Conservation (phyloP, 176 grass and related monocot species). For the Avena atlantica region DNA sequence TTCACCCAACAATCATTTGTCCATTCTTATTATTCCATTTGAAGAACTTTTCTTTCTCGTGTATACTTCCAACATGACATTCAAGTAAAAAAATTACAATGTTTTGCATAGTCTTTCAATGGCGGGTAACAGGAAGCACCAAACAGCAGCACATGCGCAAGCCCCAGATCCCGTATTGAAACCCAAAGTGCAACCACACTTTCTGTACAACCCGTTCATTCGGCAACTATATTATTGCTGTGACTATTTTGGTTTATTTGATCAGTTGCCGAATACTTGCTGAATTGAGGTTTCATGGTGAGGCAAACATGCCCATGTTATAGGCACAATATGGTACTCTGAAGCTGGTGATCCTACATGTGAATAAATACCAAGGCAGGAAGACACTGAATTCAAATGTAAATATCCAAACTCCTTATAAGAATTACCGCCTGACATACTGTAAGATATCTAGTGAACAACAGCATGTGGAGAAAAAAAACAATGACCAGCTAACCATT, state of each 20-base stretch:
- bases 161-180: background rate
- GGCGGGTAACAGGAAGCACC: background rate
- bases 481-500: background rate
- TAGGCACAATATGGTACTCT: background rate
- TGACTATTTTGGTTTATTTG: constrained; percentile 15
- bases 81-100: constrained; percentile 13
- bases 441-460: constrained; percentile 24
- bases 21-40: constrained; percentile 12
- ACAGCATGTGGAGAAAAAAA: constrained; percentile 29
- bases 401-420: constrained; percentile 15
- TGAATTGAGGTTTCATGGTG: background rate
- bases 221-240: background rate
- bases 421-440: background rate
- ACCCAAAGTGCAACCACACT: constrained; percentile 26
- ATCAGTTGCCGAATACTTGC: background rate
- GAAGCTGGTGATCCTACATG: background rate
- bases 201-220: background rate
- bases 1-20: constrained; percentile 1
- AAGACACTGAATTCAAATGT: constrained; percentile 17
- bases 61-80: background rate
- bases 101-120: background rate
- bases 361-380: background rate
- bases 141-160: background rate
- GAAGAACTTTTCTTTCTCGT: background rate
- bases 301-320: constrained; percentile 14